These are phyloP conservation scores for Plantago elongata DNA, from an alignment of 257 asterid genomes.

Conservation along the genomic window DNA sequence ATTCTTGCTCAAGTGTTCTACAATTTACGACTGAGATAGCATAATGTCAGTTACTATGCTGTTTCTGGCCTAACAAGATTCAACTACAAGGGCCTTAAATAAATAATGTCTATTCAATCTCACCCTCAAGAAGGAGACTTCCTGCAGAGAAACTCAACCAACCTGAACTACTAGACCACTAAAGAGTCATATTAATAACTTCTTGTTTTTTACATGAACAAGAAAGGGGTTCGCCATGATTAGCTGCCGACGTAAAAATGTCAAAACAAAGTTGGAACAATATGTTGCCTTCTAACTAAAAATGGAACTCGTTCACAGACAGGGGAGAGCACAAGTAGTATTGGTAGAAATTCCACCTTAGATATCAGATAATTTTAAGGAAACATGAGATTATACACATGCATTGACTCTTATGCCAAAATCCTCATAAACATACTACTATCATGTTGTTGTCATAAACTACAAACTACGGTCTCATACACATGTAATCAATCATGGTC, in stretches of 20 bases:
- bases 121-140: background rate
- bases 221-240: background rate
- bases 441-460: too few relatives aligned
- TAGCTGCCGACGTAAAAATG: background rate
- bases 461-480: background rate
- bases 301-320: too few relatives aligned
- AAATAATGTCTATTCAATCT: background rate
- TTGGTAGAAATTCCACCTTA: too few relatives aligned
- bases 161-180: background rate
- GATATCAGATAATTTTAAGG: background rate
- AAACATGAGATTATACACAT: too few relatives aligned
- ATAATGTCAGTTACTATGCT: background rate
- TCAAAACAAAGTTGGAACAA: too few relatives aligned
- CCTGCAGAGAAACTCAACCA: constrained; percentile 5
- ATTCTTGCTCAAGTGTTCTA: background rate
- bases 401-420: too few relatives aligned
- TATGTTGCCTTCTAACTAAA: too few relatives aligned
- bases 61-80: too few relatives aligned
- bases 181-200: constrained; percentile 8
- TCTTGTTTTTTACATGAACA: background rate
- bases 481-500: constrained; percentile 14
- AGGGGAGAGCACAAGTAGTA: too few relatives aligned
- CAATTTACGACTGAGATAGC: background rate
- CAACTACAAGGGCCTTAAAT: background rate
- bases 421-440: too few relatives aligned